Base-by-base conservation (phyloP, 2,329 filamentous ascomycete species). In the Trichoderma atrobrunneum region DNA sequence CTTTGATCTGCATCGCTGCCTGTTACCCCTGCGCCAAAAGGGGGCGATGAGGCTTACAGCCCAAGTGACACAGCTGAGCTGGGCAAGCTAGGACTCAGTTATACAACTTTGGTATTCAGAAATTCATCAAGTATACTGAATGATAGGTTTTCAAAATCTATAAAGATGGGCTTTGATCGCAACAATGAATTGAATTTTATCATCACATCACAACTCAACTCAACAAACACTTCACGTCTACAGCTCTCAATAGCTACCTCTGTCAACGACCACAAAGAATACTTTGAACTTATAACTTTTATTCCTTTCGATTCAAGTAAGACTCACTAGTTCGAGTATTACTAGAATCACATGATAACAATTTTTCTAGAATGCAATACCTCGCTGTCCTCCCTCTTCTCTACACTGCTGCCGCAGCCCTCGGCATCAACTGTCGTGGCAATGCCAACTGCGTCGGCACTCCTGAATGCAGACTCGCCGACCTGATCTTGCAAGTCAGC, bases 401-500 rank as follows among this genome's bases (percentile, higher is more conserved):
- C 34, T 68, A 63, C 24, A 48, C 70, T 54, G 16, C 34, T 10
- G 70, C 51, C 3, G 28, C 70, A 36, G 63, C 70, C 14, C 56
- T 69, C 18, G 70, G 70, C 67, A 72, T 72, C 54, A 72, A 72
- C 26, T 72, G 70, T 26, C n/a, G 64, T 16, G 70, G 70, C n/a
- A 72, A 59, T 16, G 12, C 64, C 26, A 72, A 72, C 64, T 72
- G 70, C 26, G 51, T 72, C 12, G 70, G 70, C 1, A 72, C 70
- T 32, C 54, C 70, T 34, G 51, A 69, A 48, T 72, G 70, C 28
- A 69, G 64, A 54, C 57, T 72, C 11, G 11, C 70, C 14, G 70
- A 72, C 32, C n/a, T 72, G 18, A 72, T 72, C 63, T 66, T 72
- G 70, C 63, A 69, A 24, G 70, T 69, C 63, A 72, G 64, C 36